phyloP scores from a whole-genome alignment of 495 filamentous ascomycete species.

The Penicillium cosmopolitanum region DNA sequence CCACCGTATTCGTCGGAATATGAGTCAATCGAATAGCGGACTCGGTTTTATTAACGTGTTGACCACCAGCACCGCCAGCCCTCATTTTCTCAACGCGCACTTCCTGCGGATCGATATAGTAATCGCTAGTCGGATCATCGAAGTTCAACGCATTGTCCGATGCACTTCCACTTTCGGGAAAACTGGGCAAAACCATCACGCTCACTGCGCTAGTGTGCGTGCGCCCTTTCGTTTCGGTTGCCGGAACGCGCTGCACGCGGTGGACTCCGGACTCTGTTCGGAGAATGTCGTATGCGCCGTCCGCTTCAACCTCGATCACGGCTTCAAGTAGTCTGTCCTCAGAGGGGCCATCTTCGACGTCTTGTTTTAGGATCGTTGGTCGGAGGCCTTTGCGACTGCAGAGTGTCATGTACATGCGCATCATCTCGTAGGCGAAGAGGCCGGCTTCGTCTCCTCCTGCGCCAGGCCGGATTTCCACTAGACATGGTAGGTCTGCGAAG shows the following conservation, averaged over 20 bases:
- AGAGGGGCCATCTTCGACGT: slow-evolving; percentile 56
- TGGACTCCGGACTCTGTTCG: slow-evolving; percentile 92
- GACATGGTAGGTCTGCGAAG: slow-evolving; percentile 88
- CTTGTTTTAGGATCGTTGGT: slow-evolving; percentile 57
- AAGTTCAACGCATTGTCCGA: slow-evolving; percentile 61
- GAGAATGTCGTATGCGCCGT: slow-evolving; percentile 77
- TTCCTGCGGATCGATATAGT: slow-evolving; percentile 84
- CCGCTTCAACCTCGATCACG: slow-evolving; percentile 78
- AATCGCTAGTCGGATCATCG: slow-evolving; percentile 85
- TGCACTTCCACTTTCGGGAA: slow-evolving; percentile 60
- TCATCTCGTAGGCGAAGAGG: slow-evolving; percentile 82
- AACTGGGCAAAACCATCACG: slow-evolving; percentile 87
- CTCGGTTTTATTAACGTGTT: slow-evolving; percentile 98
- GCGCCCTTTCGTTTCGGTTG: slow-evolving; percentile 85
- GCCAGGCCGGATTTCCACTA: slow-evolving; percentile 90
- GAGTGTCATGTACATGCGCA: slow-evolving; percentile 87
- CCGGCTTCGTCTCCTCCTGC: slow-evolving; percentile 92
- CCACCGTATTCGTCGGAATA: slow-evolving; percentile 80
- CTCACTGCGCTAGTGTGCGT: slow-evolving; percentile 91
- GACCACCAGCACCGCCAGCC: slow-evolving; percentile 87
- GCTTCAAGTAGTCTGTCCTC: slow-evolving; percentile 77
- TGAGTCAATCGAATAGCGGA: slow-evolving; percentile 94
- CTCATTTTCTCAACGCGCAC: slow-evolving; percentile 90
- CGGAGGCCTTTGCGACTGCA: slow-evolving; percentile 68
- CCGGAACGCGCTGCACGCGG: slow-evolving; percentile 88